These are phyloP conservation scores for Pistacia vera DNA, from an alignment of 345 rosid genomes.

Conservation along the genomic window DNA sequence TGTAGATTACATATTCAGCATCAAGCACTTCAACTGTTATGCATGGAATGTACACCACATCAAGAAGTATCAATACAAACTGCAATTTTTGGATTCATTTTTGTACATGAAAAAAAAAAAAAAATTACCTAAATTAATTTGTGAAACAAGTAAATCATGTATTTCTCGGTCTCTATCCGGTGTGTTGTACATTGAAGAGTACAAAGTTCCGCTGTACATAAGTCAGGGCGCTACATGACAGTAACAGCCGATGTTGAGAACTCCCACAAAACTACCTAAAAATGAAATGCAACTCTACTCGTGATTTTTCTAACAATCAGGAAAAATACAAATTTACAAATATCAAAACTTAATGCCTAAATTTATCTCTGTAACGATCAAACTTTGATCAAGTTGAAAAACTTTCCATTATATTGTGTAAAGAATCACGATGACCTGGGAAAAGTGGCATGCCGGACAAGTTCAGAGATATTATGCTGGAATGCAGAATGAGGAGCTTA, in stretches of 20 bases:
- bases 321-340: constrained; percentile 22
- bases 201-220: constrained; percentile 18
- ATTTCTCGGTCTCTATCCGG: background rate
- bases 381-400: background rate
- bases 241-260: constrained; percentile 7
- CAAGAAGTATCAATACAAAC: background rate
- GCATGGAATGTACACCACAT: no score
- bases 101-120: no score
- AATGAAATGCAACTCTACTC: constrained; percentile 5
- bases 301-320: background rate
- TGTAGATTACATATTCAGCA: background rate
- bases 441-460: background rate
- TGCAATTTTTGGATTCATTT: background rate
- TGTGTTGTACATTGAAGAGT: constrained; percentile 4
- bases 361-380: background rate
- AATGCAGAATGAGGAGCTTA: constrained; percentile 83
- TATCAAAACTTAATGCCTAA: constrained; percentile 16
- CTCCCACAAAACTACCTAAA: constrained; percentile 6
- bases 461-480: constrained; percentile 42
- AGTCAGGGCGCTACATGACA: background rate
- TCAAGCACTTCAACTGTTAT: background rate
- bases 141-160: background rate
- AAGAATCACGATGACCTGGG: constrained; percentile 9
- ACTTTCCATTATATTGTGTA: background rate
- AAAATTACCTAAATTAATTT: background rate